phyloP scores from a whole-genome alignment of 768 basidiomycete genomes.

The Panaeolus cyanescens region DNA sequence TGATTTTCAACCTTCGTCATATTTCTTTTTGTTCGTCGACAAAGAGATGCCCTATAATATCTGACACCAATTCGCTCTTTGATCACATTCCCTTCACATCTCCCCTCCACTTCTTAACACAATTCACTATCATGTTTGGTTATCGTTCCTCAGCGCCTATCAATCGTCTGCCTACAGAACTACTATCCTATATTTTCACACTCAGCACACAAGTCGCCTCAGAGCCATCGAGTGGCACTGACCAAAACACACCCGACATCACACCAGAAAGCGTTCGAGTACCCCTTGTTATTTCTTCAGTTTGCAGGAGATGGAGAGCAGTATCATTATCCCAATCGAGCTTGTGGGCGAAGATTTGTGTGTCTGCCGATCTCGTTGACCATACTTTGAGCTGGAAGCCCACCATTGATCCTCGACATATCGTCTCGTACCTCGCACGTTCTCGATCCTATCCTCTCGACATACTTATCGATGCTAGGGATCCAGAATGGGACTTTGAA shows the following conservation, averaged over 20 bases:
- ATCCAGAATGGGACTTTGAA: slow-evolving; percentile 58
- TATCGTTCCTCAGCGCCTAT: slow-evolving; percentile 30
- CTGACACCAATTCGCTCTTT: slow-evolving; percentile 24
- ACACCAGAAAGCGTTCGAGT: slow-evolving; percentile 41
- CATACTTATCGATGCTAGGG: slow-evolving; percentile 59
- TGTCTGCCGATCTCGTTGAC: slow-evolving; percentile 42
- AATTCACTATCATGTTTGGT: slow-evolving; percentile 9
- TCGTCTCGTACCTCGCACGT: slow-evolving; percentile 43
- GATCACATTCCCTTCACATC: slow-evolving; percentile 14
- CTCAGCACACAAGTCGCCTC: slow-evolving; percentile 40
- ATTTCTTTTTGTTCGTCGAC: slow-evolving; percentile 38
- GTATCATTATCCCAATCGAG: slow-evolving; percentile 50
- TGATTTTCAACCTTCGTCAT: slow-evolving; percentile 27
- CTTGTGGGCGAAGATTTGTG: slow-evolving; percentile 58
- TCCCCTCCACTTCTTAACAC: slow-evolving; percentile 14
- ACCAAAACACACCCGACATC: slow-evolving; percentile 31
- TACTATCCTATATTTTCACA: slow-evolving; percentile 57
- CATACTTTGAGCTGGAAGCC: slow-evolving; percentile 4
- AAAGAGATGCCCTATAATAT: slow-evolving; percentile 30
- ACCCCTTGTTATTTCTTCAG: slow-evolving; percentile 48
- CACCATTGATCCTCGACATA: slow-evolving; percentile 32
- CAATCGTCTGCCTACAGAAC: slow-evolving; percentile 52
- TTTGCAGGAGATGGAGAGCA: slow-evolving; percentile 53
- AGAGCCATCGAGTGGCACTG: slow-evolving; percentile 16
- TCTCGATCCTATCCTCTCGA: slow-evolving; percentile 53